A percentile compares a stretch with the other conserved stretches of the same genome.
Conservation (phyloP, 768 basidiomycete species). For the Tylopilus plumbeoviolaceoides region DNA sequence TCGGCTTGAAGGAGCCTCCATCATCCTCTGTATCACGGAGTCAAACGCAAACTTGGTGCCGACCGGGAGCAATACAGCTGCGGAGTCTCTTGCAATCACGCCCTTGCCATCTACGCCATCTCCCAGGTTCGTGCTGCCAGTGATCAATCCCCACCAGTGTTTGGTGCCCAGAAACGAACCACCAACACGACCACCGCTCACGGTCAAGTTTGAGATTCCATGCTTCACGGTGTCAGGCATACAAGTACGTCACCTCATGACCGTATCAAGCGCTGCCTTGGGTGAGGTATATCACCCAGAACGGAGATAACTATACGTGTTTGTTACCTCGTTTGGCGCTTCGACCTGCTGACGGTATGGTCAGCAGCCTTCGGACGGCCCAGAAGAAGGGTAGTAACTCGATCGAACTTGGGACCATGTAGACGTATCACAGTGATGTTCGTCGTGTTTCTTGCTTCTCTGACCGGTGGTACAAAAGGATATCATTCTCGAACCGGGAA, state of each 20-base stretch:
- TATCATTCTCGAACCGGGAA: conserved; percentile 97
- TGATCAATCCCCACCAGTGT: too few species aligned
- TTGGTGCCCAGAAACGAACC: conserved; percentile 73
- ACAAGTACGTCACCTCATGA: conserved; percentile 96
- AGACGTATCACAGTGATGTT: not conserved
- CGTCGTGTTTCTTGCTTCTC: not conserved
- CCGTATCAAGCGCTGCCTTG: conserved; percentile 93
- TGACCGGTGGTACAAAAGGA: conserved; percentile 93
- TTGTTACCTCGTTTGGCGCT: not conserved
- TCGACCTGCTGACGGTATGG: not conserved
- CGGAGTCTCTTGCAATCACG: too few species aligned
- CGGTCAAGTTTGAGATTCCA: conserved; percentile 97
- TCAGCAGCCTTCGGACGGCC: conserved; percentile 57
- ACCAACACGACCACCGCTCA: conserved; percentile 84
- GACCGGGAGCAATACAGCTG: too few species aligned
- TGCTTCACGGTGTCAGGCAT: conserved; percentile 98
- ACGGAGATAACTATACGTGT: conserved; percentile 82
- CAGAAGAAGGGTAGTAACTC: conserved; percentile 70
- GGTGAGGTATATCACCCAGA: conserved; percentile 93
- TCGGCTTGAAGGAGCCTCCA: too few species aligned
- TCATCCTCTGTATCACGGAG: too few species aligned
- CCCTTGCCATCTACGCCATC: too few species aligned
- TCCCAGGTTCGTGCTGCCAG: too few species aligned
- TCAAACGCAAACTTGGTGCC: too few species aligned
- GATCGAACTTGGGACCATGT: conserved; percentile 38